phyloP scores from a whole-genome alignment of 1,284 basidiomycete genomes.

The Cryptococcus wingfieldii region DNA sequence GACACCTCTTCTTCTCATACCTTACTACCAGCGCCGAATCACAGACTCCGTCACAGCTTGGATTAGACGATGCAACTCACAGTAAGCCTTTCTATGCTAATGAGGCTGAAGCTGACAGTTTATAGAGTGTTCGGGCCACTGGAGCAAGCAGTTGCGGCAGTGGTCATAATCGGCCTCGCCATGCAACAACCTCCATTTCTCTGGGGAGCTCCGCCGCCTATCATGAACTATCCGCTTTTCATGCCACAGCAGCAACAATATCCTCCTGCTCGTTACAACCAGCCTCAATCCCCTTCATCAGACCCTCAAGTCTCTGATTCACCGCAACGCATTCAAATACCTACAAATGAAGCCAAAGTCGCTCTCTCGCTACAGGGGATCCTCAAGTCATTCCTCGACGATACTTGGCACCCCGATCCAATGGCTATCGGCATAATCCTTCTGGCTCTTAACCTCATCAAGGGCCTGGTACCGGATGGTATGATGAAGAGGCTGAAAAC shows the following conservation, averaged over 20 bases:
- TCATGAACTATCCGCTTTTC: too few relatives aligned
- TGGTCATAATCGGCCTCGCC: constrained; percentile 28
- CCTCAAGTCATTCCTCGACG: not conserved
- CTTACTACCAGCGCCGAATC: constrained; percentile 15
- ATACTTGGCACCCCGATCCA: constrained; percentile 4
- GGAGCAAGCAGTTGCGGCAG: constrained; percentile 29
- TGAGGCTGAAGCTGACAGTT: not conserved
- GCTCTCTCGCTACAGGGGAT: not conserved
- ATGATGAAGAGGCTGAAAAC: constrained; percentile 11
- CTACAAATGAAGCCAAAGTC: not conserved
- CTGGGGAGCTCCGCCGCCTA: not conserved
- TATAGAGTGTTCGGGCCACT: constrained; percentile 34
- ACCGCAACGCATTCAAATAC: too few relatives aligned
- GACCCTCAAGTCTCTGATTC: too few relatives aligned
- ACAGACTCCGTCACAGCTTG: constrained; percentile 1
- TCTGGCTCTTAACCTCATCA: constrained; percentile 14
- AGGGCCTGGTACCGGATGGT: constrained; percentile 12
- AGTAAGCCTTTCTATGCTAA: constrained; percentile 2
- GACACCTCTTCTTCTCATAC: constrained; percentile 20
- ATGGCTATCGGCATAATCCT: constrained; percentile 10
- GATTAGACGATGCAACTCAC: constrained; percentile 13
- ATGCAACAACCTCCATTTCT: constrained; percentile 16
- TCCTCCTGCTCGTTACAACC: not conserved
- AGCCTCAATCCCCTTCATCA: too few relatives aligned
- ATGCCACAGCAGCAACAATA: not conserved